Conservation (phyloP, 148 eudicot species). For the Heliamphora exappendiculata region DNA sequence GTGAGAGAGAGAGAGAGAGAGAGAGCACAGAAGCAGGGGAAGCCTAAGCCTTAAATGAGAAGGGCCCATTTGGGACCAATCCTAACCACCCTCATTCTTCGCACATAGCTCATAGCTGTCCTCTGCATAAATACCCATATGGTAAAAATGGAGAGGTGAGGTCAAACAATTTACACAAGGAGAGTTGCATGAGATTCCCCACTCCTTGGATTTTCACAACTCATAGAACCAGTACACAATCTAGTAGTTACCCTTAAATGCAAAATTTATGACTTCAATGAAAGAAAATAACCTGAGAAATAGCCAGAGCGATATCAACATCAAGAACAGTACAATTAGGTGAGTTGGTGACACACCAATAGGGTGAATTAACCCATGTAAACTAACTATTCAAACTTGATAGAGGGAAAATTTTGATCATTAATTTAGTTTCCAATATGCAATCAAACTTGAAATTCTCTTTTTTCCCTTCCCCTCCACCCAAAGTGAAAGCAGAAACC, state of each 20-base stretch:
- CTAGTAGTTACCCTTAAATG: no score
- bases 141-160: no score
- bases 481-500: no score
- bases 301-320: not conserved
- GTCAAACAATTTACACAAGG: no score
- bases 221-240: no score
- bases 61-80: not conserved
- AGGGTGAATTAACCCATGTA: slow-evolving; percentile 3
- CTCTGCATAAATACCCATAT: not conserved
- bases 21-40: no score
- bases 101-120: not conserved
- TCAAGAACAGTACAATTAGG: not conserved
- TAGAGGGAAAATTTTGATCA: no score
- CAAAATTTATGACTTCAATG: no score
- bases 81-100: not conserved
- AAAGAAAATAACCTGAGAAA: not conserved
- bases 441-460: not conserved
- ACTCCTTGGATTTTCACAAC: no score
- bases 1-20: no score
- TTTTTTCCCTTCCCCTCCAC: not conserved
- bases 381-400: slow-evolving; percentile 10
- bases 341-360: no score
- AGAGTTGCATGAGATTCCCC: no score
- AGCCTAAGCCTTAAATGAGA: not conserved
- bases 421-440: not conserved